Evolutionary conservation across 2,329 filamentous ascomycete species (phyloP).

Genomic region (Mycosphaerella sp.): DNA sequence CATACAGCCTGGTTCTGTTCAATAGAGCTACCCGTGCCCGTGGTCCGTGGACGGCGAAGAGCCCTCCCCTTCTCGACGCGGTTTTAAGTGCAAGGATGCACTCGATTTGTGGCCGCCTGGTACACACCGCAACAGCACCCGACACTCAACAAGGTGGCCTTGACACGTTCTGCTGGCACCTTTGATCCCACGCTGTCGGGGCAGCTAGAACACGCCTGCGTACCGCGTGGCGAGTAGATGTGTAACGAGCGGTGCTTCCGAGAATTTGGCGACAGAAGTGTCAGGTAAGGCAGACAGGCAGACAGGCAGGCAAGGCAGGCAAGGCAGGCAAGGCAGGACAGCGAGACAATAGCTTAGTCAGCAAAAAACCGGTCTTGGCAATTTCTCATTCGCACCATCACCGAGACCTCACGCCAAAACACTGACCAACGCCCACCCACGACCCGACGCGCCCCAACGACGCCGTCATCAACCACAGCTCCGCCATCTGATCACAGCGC

Average conservation of each 20-base stretch:
- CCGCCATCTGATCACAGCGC: constrained; percentile 36
- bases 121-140: neutral
- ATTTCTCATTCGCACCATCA: no score
- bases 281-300: neutral
- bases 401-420: no score
- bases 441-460: constrained; percentile 25
- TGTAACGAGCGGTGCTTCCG: neutral
- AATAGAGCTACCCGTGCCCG: no score
- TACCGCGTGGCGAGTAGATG: constrained; percentile 1
- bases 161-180: neutral
- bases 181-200: neutral
- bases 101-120: neutral
- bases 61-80: no score
- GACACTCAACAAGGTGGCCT: neutral
- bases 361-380: no score
- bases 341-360: no score
- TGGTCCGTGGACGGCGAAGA: no score
- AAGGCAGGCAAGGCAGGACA: no score
- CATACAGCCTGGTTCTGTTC: neutral
- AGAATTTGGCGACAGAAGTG: neutral
- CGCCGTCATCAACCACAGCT: constrained; percentile 53
- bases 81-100: neutral
- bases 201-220: neutral
- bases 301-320: no score
- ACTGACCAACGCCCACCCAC: no score